Evolutionary conservation across 331 rosid species (phyloP).

Genomic region (Quercus lobata): DNA sequence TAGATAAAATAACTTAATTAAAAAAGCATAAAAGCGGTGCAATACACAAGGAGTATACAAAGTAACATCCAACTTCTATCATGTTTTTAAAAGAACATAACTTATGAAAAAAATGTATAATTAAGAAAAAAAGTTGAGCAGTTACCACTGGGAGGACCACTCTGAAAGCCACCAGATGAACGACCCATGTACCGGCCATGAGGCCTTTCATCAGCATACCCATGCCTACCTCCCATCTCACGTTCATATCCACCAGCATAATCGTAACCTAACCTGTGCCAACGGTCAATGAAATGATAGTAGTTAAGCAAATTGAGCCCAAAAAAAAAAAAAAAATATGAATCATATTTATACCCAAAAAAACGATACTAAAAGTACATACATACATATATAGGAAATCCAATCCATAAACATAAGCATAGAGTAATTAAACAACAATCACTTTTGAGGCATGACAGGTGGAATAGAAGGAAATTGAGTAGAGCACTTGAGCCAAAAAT

Average conservation of each 20-base stretch:
- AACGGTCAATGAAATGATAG: background rate
- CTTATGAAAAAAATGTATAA: background rate
- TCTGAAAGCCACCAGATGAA: conserved; percentile 42
- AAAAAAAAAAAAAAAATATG: background rate
- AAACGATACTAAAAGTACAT: background rate
- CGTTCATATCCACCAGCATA: conserved; percentile 51
- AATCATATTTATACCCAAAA: background rate
- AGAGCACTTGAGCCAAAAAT: background rate
- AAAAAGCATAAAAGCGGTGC: no score
- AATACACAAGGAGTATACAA: no score
- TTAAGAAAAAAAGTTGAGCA: background rate
- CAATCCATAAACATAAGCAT: background rate
- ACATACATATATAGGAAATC: background rate
- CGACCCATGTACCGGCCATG: conserved; percentile 53
- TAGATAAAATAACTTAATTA: no score
- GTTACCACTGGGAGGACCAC: conserved; percentile 33
- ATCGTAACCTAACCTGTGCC: conserved; percentile 48
- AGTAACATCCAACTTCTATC: no score
- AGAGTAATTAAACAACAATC: background rate
- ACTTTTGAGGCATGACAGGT: background rate
- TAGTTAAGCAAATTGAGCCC: background rate
- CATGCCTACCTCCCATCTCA: conserved; percentile 46
- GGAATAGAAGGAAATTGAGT: background rate
- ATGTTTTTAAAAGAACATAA: background rate
- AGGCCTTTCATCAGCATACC: conserved; percentile 50